These are phyloP conservation scores for Acaromyces ingoldii DNA, from an alignment of 1,284 basidiomycete species.

Conservation along the genomic window DNA sequence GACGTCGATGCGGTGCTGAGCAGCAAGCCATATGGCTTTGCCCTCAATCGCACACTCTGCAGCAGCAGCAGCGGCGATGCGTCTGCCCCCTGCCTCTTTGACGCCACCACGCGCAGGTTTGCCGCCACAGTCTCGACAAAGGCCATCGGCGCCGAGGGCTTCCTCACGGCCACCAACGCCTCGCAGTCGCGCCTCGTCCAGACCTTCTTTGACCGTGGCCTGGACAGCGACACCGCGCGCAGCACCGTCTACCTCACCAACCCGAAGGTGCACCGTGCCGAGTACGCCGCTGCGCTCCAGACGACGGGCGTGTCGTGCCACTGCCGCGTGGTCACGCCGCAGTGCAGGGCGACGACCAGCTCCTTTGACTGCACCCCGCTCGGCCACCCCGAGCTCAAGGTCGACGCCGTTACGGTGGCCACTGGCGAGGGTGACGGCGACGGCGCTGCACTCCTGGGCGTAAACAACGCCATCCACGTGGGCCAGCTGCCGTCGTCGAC, in stretches of 20 bases:
- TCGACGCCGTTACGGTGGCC: neutral
- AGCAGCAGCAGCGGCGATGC: neutral
- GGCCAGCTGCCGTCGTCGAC: neutral
- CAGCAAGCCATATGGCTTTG: neutral
- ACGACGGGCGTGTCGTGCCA: slow-evolving; percentile 6
- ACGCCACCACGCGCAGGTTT: neutral
- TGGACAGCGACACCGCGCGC: slow-evolving; percentile 1
- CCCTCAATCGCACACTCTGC: slow-evolving; percentile 13
- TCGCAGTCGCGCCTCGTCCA: neutral
- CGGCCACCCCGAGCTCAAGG: slow-evolving; percentile 4
- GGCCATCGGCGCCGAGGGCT: slow-evolving; percentile 8
- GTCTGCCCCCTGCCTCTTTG: slow-evolving; percentile 6
- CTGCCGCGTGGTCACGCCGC: slow-evolving; percentile 10
- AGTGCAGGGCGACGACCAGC: neutral
- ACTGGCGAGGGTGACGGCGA: neutral
- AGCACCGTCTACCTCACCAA: slow-evolving; percentile 2
- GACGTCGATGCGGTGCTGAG: slow-evolving; percentile 1
- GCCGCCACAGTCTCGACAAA: neutral
- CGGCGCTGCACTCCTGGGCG: neutral
- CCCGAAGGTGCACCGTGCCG: neutral
- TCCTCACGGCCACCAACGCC: slow-evolving; percentile 10
- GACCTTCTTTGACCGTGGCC: neutral
- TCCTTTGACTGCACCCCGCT: slow-evolving; percentile 11
- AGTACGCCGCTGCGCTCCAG: neutral
- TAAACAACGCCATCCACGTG: neutral